Percentiles rank a stretch among this genome's conserved stretches.
phyloP scores from a whole-genome alignment of 164 flowering plant genomes.

The Platanus orientalis region DNA sequence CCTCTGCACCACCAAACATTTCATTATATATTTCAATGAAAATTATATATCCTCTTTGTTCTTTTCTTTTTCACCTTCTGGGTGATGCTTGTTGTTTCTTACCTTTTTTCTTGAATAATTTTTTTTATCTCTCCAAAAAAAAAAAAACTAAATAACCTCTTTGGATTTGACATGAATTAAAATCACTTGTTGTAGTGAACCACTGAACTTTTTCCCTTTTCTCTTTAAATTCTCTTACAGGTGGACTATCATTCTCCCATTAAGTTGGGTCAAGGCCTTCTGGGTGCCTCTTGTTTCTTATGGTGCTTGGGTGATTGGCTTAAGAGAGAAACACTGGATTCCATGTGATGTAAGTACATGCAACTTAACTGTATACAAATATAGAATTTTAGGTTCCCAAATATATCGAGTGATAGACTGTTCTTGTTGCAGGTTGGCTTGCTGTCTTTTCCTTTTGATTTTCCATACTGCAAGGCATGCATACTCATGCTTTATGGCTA shows the following conservation, averaged over 20 bases:
- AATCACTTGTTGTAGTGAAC: too few relatives aligned
- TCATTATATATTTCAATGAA: too few relatives aligned
- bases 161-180: not conserved
- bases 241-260: slow-evolving; percentile 80
- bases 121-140: too few relatives aligned
- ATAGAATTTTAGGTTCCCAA: not conserved
- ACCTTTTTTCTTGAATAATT: too few relatives aligned
- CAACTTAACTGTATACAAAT: not conserved
- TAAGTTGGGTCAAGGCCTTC: slow-evolving; percentile 81
- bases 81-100: too few relatives aligned
- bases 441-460: slow-evolving; percentile 77
- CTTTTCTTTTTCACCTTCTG: too few relatives aligned
- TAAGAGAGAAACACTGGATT: slow-evolving; percentile 86
- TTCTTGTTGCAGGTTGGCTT: slow-evolving; percentile 51
- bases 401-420: not conserved
- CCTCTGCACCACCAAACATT: too few relatives aligned
- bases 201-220: not conserved
- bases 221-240: slow-evolving; percentile 28
- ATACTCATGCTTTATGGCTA: slow-evolving; percentile 46
- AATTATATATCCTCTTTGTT: not conserved
- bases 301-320: slow-evolving; percentile 83
- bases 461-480: slow-evolving; percentile 79
- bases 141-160: too few relatives aligned
- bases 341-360: slow-evolving; percentile 55
- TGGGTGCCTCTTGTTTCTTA: slow-evolving; percentile 63